Percentiles rank a stretch among this genome's conserved stretches.
Evolutionary conservation across 345 rosid species (phyloP).

Genomic region (Eucalyptus cladocalyx): DNA sequence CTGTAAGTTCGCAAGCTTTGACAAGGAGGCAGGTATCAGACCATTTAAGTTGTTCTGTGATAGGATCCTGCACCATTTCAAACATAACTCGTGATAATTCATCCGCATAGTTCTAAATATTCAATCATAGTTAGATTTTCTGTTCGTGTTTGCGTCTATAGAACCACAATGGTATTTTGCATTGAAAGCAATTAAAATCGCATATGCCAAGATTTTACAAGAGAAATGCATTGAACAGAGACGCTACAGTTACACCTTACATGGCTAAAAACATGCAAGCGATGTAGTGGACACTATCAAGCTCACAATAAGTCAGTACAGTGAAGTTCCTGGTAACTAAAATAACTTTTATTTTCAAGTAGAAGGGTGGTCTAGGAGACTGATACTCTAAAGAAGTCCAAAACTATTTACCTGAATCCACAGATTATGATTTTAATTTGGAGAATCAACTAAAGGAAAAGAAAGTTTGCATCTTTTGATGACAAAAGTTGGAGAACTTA

Average conservation of each 20-base stretch:
- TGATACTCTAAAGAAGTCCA: neutral
- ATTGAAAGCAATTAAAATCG: neutral
- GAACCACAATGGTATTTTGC: neutral
- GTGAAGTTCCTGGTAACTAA: neutral
- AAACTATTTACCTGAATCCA: neutral
- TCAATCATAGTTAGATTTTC: neutral
- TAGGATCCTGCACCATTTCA: constrained; percentile 36
- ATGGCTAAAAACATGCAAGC: neutral
- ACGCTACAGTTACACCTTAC: neutral
- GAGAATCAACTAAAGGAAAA: neutral
- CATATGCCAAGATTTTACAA: neutral
- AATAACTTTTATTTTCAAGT: neutral
- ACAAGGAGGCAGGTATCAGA: constrained; percentile 47
- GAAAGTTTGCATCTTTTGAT: neutral
- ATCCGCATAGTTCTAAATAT: neutral
- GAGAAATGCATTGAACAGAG: neutral
- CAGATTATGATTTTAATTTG: neutral
- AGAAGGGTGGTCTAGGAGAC: neutral
- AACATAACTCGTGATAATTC: neutral
- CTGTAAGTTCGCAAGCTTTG: constrained; percentile 43
- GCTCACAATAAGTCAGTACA: neutral
- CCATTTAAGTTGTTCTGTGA: constrained; percentile 61
- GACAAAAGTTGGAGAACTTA: neutral
- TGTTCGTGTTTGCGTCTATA: neutral
- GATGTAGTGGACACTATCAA: neutral